phyloP scores from a whole-genome alignment of 83 land plant genomes.

The Thuja plicata region DNA sequence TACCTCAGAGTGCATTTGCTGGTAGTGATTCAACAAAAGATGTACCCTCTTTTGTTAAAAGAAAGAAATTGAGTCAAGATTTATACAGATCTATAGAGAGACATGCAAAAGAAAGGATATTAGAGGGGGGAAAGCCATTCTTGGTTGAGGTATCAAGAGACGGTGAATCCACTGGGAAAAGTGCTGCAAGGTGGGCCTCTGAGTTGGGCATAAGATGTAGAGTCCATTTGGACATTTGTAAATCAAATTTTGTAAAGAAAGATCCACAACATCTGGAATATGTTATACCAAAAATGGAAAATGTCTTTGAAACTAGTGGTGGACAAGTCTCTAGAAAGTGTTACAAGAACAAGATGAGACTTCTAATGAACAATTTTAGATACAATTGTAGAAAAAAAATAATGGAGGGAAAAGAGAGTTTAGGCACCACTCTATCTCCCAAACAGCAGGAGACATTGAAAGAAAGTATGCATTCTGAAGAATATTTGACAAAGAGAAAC shows the following conservation, averaged over 20 bases:
- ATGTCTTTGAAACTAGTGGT: not conserved
- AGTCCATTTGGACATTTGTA: not conserved
- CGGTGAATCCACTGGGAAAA: no score
- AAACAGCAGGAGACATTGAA: no score
- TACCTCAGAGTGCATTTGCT: no score
- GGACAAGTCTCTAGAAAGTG: not conserved
- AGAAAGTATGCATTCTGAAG: not conserved
- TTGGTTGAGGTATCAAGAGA: no score
- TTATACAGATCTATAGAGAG: no score
- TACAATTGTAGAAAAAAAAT: not conserved
- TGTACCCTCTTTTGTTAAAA: no score
- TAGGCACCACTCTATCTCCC: no score
- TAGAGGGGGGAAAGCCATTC: no score
- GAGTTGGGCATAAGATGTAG: not conserved
- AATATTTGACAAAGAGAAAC: not conserved
- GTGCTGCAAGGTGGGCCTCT: no score
- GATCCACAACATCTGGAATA: not conserved
- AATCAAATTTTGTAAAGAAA: not conserved
- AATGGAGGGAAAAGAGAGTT: slow-evolving; percentile 2
- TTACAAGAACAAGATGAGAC: slow-evolving; percentile 9
- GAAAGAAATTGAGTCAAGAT: no score
- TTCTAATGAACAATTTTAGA: not conserved
- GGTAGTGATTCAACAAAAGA: no score
- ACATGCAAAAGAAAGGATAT: no score
- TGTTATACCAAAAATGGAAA: not conserved